Evolutionary conservation across 2,329 filamentous ascomycete genomes (phyloP).

Genomic region (Fusarium sp.): DNA sequence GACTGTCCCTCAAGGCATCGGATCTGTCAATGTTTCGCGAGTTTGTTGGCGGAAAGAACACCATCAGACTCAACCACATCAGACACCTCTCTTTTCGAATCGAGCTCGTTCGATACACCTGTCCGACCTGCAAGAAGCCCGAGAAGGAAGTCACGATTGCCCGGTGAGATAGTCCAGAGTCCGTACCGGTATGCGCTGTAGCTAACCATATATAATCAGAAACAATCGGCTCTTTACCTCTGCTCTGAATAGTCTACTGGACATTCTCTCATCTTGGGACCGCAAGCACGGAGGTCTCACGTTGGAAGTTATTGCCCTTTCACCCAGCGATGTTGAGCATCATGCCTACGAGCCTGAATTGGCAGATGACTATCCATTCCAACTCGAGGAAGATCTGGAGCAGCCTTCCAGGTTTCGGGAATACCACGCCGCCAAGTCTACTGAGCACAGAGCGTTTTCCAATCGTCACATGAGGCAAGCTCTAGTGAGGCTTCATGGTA

Average conservation of each 20-base stretch:
- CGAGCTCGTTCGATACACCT: constrained; percentile 3
- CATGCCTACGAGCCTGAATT: not conserved
- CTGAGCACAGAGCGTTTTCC: not conserved
- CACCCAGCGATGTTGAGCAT: constrained; percentile 20
- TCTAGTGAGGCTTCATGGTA: not conserved
- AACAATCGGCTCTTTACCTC: constrained; percentile 13
- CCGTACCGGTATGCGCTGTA: too few species aligned
- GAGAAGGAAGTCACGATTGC: not conserved
- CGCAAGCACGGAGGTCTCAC: not conserved
- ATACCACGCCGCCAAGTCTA: not conserved
- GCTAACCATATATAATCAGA: not conserved
- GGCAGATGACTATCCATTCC: constrained; percentile 8
- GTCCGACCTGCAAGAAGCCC: not conserved
- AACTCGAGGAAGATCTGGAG: not conserved
- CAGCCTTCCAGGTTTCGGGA: not conserved
- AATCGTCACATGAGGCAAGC: not conserved
- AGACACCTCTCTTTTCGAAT: constrained; percentile 3
- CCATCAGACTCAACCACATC: constrained; percentile 7
- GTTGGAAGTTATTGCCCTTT: constrained; percentile 15
- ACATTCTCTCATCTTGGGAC: constrained; percentile 8
- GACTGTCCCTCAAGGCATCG: not conserved
- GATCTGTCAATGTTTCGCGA: not conserved
- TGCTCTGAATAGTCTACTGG: not conserved
- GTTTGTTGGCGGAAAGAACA: not conserved
- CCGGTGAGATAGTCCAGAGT: not conserved